Conservation (phyloP, 768 basidiomycete species). For the Leccinum disarticulatum region DNA sequence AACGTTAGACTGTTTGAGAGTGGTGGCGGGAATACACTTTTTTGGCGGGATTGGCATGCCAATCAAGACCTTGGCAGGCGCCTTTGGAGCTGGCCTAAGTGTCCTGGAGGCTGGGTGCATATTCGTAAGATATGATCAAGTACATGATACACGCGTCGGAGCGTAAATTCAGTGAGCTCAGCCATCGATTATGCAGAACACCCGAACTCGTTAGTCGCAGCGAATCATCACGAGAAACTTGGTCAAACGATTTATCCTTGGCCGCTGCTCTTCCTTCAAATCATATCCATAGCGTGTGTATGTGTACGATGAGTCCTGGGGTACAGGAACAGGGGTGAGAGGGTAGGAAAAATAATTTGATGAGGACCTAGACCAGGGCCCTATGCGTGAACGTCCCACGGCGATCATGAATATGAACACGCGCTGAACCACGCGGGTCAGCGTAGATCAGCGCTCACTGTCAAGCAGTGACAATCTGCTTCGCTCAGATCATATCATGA, state of each 20-base stretch:
- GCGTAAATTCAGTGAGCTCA: background rate
- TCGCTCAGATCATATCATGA: constrained; percentile 2
- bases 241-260: background rate
- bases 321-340: background rate
- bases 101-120: background rate
- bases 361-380: background rate
- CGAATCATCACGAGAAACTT: background rate
- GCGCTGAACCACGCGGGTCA: constrained; percentile 4
- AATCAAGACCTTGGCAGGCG: background rate
- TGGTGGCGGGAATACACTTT: background rate
- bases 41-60: background rate
- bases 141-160: background rate
- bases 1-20: background rate
- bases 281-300: background rate
- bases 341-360: background rate
- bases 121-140: no score
- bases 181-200: no score
- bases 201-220: no score
- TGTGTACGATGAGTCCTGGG: background rate
- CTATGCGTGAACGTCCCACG: constrained; percentile 1
- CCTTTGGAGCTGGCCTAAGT: no score
- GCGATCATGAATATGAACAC: background rate
- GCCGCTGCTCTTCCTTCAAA: background rate
- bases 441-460: constrained; percentile 12
- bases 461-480: background rate